phyloP scores from a whole-genome alignment of 1,284 basidiomycete genomes.

The Fomitopsis betulina region DNA sequence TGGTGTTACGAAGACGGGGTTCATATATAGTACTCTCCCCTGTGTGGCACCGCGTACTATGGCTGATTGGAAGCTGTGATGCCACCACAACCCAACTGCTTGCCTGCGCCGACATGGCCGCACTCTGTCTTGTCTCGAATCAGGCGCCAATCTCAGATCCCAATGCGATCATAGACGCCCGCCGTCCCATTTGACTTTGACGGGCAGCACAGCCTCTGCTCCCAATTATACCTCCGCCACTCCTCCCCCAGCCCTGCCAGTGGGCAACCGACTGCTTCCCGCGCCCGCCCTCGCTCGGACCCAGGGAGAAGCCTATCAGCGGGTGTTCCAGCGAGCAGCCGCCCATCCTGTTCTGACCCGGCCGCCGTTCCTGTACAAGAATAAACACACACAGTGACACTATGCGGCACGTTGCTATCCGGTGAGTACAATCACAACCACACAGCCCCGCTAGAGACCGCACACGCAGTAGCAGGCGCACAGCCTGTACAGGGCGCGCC shows the following conservation, averaged over 20 bases:
- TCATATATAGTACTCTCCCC: conserved; percentile 1
- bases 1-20: conserved; percentile 1
- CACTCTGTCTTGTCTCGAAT: no score
- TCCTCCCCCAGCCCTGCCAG: background rate
- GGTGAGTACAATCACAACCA: background rate
- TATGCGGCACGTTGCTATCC: background rate
- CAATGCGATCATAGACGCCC: background rate
- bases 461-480: background rate
- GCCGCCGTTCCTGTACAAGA: background rate
- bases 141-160: conserved; percentile 3
- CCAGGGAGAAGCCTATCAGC: conserved; percentile 3
- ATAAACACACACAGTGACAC: background rate
- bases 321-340: background rate
- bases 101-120: no score
- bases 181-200: background rate
- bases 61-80: conserved; percentile 3
- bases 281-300: background rate
- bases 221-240: background rate
- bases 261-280: background rate
- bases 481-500: background rate
- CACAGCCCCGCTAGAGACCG: background rate
- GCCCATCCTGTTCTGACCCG: background rate
- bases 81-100: conserved; percentile 3
- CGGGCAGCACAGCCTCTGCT: background rate
- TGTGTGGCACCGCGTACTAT: background rate